These are phyloP conservation scores for Gracilaria caudata DNA, from an alignment of 23 red algal genomes.

Conservation along the genomic window DNA sequence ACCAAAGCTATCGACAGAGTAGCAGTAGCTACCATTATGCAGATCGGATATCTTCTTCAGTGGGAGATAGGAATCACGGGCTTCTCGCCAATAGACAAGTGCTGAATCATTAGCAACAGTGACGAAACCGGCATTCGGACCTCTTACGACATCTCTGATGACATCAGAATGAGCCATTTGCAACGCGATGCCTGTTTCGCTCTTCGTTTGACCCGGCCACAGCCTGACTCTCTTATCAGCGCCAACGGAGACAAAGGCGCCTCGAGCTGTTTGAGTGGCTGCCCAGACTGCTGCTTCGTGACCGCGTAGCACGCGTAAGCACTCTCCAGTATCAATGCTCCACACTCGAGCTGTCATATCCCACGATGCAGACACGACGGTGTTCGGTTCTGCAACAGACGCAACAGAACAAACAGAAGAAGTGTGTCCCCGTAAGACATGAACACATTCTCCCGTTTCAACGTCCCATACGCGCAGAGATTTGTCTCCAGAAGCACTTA, in stretches of 20 bases:
- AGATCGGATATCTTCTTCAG: conserved; percentile 42
- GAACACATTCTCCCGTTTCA: conserved; percentile 38
- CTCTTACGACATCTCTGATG: conserved; percentile 66
- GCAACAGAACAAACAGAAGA: conserved; percentile 54
- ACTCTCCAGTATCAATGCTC: conserved; percentile 28
- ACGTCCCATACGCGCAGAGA: conserved; percentile 81
- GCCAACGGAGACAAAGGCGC: conserved; percentile 62
- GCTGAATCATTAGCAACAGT: conserved; percentile 79
- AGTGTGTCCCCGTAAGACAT: conserved; percentile 45
- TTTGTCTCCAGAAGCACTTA: conserved; percentile 72
- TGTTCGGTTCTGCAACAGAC: background rate
- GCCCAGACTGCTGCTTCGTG: conserved; percentile 87
- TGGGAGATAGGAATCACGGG: conserved; percentile 8
- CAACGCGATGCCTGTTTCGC: conserved; percentile 23
- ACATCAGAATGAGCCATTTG: conserved; percentile 72
- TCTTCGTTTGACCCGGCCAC: conserved; percentile 59
- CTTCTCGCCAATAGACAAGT: conserved; percentile 53
- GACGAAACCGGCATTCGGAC: conserved; percentile 50
- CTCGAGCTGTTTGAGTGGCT: conserved; percentile 42
- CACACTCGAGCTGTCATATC: conserved; percentile 60
- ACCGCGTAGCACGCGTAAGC: conserved; percentile 50
- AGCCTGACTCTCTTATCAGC: conserved; percentile 71
- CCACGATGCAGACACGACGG: conserved; percentile 47
- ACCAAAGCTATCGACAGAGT: conserved; percentile 44
- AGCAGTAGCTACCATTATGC: conserved; percentile 76